Percentiles rank a stretch among this genome's conserved stretches.
phyloP scores from a whole-genome alignment of 106 monocot species.

The Triglochin maritima region DNA sequence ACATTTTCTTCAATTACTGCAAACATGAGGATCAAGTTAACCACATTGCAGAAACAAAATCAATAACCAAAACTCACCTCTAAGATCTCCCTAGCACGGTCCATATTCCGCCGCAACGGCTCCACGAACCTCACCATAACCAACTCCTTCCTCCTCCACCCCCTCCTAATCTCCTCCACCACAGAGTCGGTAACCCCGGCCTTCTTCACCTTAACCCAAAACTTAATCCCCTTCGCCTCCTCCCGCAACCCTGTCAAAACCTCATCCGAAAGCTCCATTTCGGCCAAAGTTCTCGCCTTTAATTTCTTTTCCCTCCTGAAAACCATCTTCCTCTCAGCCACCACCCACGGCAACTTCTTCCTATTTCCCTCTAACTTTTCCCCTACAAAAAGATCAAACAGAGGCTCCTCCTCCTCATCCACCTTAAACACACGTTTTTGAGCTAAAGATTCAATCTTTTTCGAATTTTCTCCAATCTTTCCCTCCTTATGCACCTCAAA shows the following conservation, averaged over 20 bases:
- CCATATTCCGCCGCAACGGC: slow-evolving; percentile 67
- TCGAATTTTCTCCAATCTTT: too few relatives aligned
- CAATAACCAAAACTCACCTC: slow-evolving; percentile 65
- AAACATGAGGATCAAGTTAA: too few relatives aligned
- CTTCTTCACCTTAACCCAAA: slow-evolving; percentile 78
- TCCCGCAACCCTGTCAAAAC: slow-evolving; percentile 38
- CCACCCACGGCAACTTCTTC: slow-evolving; percentile 37
- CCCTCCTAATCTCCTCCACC: slow-evolving; percentile 43
- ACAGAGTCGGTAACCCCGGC: slow-evolving; percentile 69
- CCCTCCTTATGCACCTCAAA: not conserved
- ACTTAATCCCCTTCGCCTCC: slow-evolving; percentile 36
- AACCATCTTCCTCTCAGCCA: slow-evolving; percentile 23
- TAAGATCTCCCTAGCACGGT: slow-evolving; percentile 66
- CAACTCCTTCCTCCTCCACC: slow-evolving; percentile 54
- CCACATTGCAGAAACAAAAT: too few relatives aligned
- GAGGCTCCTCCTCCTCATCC: slow-evolving; percentile 3
- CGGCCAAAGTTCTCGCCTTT: slow-evolving; percentile 38
- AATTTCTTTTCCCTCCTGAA: slow-evolving; percentile 58
- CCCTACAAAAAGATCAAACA: too few relatives aligned
- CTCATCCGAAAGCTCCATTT: slow-evolving; percentile 27
- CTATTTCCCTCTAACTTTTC: not conserved
- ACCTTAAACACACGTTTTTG: not conserved
- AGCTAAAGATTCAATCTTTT: too few relatives aligned
- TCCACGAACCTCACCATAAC: slow-evolving; percentile 58
- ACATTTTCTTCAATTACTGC: too few relatives aligned